These are phyloP conservation scores for Aspergillus homomorphus DNA, from an alignment of 495 filamentous ascomycete genomes.

Conservation along the genomic window DNA sequence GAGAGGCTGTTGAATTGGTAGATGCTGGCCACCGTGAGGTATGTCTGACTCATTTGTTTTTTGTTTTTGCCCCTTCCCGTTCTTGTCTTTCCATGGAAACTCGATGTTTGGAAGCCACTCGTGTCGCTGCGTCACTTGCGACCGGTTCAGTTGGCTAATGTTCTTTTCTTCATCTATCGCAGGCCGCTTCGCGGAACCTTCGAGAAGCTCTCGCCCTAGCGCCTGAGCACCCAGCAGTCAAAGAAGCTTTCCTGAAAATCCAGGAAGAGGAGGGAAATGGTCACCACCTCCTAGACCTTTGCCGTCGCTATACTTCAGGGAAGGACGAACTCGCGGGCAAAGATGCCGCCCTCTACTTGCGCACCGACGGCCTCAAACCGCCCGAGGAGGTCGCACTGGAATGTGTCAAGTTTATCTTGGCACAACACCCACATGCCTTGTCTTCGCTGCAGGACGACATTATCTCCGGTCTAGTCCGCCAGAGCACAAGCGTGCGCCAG, in stretches of 20 bases:
- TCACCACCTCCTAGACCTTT: slow-evolving; percentile 50
- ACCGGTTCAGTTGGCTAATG: slow-evolving; percentile 4
- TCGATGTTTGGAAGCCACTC: not conserved
- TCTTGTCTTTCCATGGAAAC: too few species aligned
- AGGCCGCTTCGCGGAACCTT: slow-evolving; percentile 58
- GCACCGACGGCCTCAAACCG: slow-evolving; percentile 49
- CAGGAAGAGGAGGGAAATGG: slow-evolving; percentile 48
- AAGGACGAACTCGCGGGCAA: slow-evolving; percentile 55
- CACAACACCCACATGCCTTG: slow-evolving; percentile 37
- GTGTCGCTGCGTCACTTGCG: not conserved
- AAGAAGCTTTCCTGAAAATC: slow-evolving; percentile 51
- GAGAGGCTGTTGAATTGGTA: slow-evolving; percentile 49
- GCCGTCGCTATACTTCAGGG: slow-evolving; percentile 49
- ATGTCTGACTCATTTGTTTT: slow-evolving; percentile 10
- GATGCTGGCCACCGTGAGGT: slow-evolving; percentile 51
- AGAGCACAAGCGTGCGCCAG: slow-evolving; percentile 54
- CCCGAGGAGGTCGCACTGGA: slow-evolving; percentile 51
- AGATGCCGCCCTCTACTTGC: slow-evolving; percentile 54
- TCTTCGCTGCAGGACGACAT: slow-evolving; percentile 53
- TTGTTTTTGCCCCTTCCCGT: not conserved
- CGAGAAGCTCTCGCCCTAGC: slow-evolving; percentile 62
- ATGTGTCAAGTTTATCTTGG: slow-evolving; percentile 54
- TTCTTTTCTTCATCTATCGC: slow-evolving; percentile 14
- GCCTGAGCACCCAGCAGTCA: slow-evolving; percentile 52
- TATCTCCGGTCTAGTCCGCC: slow-evolving; percentile 55